Evolutionary conservation across 1,284 basidiomycete species (phyloP), one percentile per base, ranked within the genome.

Genomic region (Earliella scabrosa): DNA sequence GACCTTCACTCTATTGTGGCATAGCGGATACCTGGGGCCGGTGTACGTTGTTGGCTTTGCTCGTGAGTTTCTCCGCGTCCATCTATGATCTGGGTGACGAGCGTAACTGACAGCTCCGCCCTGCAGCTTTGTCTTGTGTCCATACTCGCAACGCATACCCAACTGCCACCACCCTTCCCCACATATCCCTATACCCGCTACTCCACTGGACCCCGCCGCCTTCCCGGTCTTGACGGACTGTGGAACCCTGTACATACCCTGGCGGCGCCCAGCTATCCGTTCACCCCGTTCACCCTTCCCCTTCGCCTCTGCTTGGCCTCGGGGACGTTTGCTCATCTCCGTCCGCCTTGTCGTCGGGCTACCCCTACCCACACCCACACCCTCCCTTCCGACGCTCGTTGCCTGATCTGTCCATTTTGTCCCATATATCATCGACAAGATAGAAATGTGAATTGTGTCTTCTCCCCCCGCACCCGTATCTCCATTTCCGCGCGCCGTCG

Each of bases 31-130:
- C 45, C 27, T 49, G 58, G 56, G 55, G 56, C 43, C 45, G 61
- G 65, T 66, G 65, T 64, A 65, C 49, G 58, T 54, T 63, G 64
- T 58, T 63, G 65, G 66, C 52, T 54, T 61, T 63, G 63, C 60
- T 64, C 39, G 66, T 68, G 54, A 65, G 66, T 66, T 2, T 11
- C 21, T 4, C 5, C n/a, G 4, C 13, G 14, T 5, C 2, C 24
- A 40, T 14, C 14, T 21, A 21, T 18, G n/a, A n/a, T n/a, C n/a
- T n/a, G n/a, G n/a, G n/a, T n/a, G n/a, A n/a, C n/a, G n/a, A n/a
- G n/a, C n/a, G n/a, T n/a, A n/a, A 32, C 32, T 50, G 29, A 40
- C n/a, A 1, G 29, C 13, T 47, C 6, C n/a, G n/a, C n/a, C 6
- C 9, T 27, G 11, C 45, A 64, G 60, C 27, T 48, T 52, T 48